phyloP scores from a whole-genome alignment of 495 filamentous ascomycete species.

The Sordaria brevicollis region DNA sequence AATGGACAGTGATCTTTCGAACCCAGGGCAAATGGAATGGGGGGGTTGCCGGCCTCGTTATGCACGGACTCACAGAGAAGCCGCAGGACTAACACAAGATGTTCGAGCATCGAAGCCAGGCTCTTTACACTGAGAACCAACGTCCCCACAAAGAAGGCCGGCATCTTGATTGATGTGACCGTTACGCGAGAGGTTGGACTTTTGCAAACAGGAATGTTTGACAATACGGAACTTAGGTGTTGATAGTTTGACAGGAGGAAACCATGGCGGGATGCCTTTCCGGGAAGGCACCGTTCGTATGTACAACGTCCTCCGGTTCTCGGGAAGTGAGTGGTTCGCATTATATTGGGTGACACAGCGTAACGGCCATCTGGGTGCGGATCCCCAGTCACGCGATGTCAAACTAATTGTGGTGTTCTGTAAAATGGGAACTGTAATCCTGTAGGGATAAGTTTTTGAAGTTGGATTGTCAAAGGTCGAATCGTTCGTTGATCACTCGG shows the following conservation, averaged over 20 bases:
- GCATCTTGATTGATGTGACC: neutral
- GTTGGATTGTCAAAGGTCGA: neutral
- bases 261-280: neutral
- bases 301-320: neutral
- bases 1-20: neutral
- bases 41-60: neutral
- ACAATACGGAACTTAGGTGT: neutral
- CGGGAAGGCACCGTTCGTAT: neutral
- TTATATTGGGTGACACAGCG: neutral
- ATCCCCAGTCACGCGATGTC: neutral
- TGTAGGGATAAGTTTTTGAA: neutral
- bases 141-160: neutral
- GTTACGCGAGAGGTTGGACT: neutral
- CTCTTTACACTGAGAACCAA: neutral
- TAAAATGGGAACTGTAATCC: neutral
- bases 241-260: neutral
- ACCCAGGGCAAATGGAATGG: neutral
- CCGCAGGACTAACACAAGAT: neutral
- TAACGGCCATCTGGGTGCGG: neutral
- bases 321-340: neutral
- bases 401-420: neutral
- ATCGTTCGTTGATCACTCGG: neutral
- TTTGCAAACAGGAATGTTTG: neutral
- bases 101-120: neutral
- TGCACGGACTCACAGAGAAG: neutral